Conservation (phyloP, 176 grass and related monocot genomes). For the Canna indica region DNA sequence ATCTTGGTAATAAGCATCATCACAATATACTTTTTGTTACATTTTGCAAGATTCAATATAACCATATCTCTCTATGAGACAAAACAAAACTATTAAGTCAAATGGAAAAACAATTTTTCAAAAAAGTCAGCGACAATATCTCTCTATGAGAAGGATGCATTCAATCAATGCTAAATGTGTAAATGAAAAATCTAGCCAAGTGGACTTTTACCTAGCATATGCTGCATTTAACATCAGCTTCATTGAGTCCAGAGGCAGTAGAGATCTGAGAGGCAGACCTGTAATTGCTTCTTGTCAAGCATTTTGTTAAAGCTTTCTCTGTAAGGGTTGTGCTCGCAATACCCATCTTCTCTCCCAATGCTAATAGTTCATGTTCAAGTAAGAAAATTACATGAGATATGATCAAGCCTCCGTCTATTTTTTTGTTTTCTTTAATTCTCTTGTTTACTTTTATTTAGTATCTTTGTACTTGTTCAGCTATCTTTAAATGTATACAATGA, state of each 20-base stretch:
- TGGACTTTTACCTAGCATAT: constrained; percentile 7
- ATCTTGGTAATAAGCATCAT: no score
- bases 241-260: background rate
- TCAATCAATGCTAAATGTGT: no score
- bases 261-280: background rate
- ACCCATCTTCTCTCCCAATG: constrained; percentile 5
- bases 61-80: no score
- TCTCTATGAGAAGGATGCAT: no score
- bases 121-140: no score
- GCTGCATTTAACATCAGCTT: constrained; percentile 1
- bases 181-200: background rate
- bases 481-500: no score
- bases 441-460: no score
- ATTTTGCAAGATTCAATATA: background rate
- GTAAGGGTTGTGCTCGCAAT: constrained; percentile 7
- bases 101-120: no score
- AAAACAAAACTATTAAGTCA: no score
- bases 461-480: no score
- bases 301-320: constrained; percentile 8
- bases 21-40: no score
- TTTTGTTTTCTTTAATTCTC: no score
- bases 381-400: background rate
- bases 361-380: constrained; percentile 6
- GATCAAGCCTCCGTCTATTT: background rate
- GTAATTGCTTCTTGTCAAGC: constrained; percentile 9